phyloP scores from a whole-genome alignment of 768 basidiomycete species.

The Omphalotus guepiniiformis region DNA sequence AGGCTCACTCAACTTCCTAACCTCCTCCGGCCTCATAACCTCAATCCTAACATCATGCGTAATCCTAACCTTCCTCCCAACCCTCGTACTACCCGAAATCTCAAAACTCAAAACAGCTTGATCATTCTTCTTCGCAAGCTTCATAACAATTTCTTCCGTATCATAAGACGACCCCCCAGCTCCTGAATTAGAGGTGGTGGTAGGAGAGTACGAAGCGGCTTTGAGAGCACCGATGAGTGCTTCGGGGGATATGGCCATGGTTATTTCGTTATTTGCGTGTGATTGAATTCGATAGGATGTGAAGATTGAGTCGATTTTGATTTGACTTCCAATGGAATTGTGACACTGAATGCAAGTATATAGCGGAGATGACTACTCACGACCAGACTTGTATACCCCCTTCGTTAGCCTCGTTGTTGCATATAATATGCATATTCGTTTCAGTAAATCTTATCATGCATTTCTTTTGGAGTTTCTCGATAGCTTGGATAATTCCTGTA shows the following conservation, averaged over 20 bases:
- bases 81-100: conserved; percentile 60
- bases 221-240: conserved; percentile 72
- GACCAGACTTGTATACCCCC: conserved; percentile 88
- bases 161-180: conserved; percentile 1
- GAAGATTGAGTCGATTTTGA: conserved; percentile 67
- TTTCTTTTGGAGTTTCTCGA: conserved; percentile 82
- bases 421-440: conserved; percentile 75
- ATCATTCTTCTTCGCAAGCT: conserved; percentile 82
- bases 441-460: conserved; percentile 80
- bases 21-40: conserved; percentile 71
- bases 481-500: conserved; percentile 71
- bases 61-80: conserved; percentile 60
- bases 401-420: conserved; percentile 73
- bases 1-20: conserved; percentile 70
- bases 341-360: not conserved
- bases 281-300: conserved; percentile 82
- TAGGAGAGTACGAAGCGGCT: conserved; percentile 48
- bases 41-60: conserved; percentile 81
- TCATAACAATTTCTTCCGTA: conserved; percentile 50
- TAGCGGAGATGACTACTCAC: conserved; percentile 18
- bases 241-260: conserved; percentile 66
- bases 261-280: conserved; percentile 79
- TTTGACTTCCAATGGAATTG: conserved; percentile 35
- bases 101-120: conserved; percentile 76
- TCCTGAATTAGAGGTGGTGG: conserved; percentile 19